These are phyloP conservation scores for Cucumis cinereus DNA, from an alignment of 306 rosid genomes.

Conservation along the genomic window DNA sequence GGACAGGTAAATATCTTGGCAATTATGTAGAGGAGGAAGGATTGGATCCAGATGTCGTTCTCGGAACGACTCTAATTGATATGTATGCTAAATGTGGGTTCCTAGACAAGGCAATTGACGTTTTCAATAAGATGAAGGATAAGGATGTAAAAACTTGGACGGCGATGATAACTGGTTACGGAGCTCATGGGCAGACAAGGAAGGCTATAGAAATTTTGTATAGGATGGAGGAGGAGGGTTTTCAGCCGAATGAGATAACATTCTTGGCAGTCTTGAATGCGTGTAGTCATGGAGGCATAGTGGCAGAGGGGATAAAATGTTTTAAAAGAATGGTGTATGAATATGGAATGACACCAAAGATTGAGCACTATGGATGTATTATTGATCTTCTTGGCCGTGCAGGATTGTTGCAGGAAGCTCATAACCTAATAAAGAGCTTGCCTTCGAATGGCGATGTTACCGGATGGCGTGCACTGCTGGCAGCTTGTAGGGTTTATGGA, in stretches of 20 bases:
- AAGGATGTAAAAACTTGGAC: slow-evolving; percentile 73
- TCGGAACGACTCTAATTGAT: slow-evolving; percentile 60
- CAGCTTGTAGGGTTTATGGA: slow-evolving; percentile 58
- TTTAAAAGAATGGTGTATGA: slow-evolving; percentile 44
- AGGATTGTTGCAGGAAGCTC: slow-evolving; percentile 61
- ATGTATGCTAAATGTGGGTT: slow-evolving; percentile 63
- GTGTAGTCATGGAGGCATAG: slow-evolving; percentile 66
- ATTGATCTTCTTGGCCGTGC: slow-evolving; percentile 67
- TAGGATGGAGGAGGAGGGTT: slow-evolving; percentile 47
- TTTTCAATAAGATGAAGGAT: slow-evolving; percentile 35
- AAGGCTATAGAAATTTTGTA: slow-evolving; percentile 32
- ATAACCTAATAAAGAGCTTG: slow-evolving; percentile 40
- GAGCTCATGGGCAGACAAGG: slow-evolving; percentile 47
- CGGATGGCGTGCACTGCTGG: slow-evolving; percentile 62
- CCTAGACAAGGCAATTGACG: slow-evolving; percentile 35
- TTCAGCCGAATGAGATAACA: slow-evolving; percentile 44
- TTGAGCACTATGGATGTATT: slow-evolving; percentile 64
- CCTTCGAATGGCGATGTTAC: slow-evolving; percentile 43
- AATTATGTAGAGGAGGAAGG: slow-evolving; percentile 36
- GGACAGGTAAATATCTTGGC: slow-evolving; percentile 19
- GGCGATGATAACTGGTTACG: slow-evolving; percentile 53
- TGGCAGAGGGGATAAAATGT: slow-evolving; percentile 37
- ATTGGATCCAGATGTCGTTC: slow-evolving; percentile 38
- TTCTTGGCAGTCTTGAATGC: slow-evolving; percentile 51
- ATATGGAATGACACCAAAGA: slow-evolving; percentile 32